These are phyloP conservation scores for Solanum sejunctum DNA, from an alignment of 257 asterid species.

Conservation along the genomic window DNA sequence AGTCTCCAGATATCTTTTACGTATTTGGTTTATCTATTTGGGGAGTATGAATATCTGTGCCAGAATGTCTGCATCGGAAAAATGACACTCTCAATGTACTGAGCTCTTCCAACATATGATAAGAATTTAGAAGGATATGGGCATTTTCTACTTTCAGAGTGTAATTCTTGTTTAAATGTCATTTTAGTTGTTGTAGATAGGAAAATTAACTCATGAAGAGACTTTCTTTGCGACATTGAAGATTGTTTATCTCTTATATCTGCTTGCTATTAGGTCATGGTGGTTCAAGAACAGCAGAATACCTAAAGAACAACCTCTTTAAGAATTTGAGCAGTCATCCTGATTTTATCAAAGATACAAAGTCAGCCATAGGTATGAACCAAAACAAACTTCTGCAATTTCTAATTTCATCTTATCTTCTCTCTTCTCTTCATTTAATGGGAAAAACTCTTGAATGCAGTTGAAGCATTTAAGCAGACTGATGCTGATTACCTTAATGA, in stretches of 20 bases:
- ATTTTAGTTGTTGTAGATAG: not conserved
- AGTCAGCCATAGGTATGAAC: constrained; percentile 60
- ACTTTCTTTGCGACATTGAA: not conserved
- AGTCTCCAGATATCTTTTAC: not conserved
- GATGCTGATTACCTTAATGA: constrained; percentile 55
- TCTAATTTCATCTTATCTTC: not conserved
- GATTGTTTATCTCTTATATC: not conserved
- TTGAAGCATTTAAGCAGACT: constrained; percentile 53
- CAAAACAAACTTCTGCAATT: not conserved
- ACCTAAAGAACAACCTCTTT: constrained; percentile 66
- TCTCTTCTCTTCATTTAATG: constrained; percentile 4
- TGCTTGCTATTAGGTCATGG: constrained; percentile 52
- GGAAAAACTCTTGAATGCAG: constrained; percentile 30
- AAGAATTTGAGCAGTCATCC: constrained; percentile 63
- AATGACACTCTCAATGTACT: not conserved
- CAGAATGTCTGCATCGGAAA: not conserved
- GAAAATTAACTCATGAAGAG: not conserved
- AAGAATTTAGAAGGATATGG: not conserved
- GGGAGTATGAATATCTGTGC: not conserved
- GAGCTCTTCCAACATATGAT: not conserved
- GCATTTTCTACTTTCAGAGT: not conserved
- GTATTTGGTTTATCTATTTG: not conserved
- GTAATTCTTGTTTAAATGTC: not conserved
- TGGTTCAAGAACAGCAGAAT: constrained; percentile 68
- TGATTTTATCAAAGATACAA: constrained; percentile 46